Conservation (phyloP, 257 asterid species). For the Cordia subcordata region DNA sequence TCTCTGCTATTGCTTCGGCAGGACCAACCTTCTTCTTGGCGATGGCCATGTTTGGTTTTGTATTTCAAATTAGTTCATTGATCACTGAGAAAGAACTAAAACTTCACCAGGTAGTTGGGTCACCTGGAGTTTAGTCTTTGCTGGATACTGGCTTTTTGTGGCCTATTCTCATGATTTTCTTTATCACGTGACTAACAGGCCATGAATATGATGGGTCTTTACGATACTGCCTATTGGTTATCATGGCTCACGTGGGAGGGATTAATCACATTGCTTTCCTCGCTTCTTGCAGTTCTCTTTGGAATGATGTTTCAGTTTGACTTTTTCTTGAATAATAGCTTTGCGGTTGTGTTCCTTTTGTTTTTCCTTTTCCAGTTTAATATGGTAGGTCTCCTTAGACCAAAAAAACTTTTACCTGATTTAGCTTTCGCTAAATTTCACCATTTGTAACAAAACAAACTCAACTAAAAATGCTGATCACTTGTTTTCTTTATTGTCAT, state of each 20-base stretch:
- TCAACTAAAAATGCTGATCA: background rate
- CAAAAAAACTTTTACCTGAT: constrained; percentile 6
- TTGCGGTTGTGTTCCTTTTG: constrained; percentile 64
- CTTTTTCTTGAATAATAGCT: constrained; percentile 72
- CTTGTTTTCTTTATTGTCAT: background rate
- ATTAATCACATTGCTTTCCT: constrained; percentile 47
- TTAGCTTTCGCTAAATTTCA: constrained; percentile 4
- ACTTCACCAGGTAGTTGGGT: constrained; percentile 74
- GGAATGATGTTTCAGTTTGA: constrained; percentile 94
- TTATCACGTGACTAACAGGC: constrained; percentile 39
- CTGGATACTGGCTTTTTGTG: constrained; percentile 6
- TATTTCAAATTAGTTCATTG: constrained; percentile 76
- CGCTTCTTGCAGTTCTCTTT: constrained; percentile 64
- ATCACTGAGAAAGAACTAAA: constrained; percentile 84
- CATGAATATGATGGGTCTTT: constrained; percentile 91
- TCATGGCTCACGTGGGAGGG: constrained; percentile 96
- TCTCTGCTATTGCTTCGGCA: constrained; percentile 57
- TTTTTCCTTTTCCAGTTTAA: constrained; percentile 78
- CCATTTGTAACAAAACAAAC: no score
- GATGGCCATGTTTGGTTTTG: constrained; percentile 90
- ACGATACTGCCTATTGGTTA: constrained; percentile 84
- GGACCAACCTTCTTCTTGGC: constrained; percentile 94
- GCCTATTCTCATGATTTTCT: constrained; percentile 8
- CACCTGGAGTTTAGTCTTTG: constrained; percentile 14
- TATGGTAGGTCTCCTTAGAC: constrained; percentile 52